Base-by-base conservation (phyloP, 164 flowering plant genomes). In the Buxus sempervirens region DNA sequence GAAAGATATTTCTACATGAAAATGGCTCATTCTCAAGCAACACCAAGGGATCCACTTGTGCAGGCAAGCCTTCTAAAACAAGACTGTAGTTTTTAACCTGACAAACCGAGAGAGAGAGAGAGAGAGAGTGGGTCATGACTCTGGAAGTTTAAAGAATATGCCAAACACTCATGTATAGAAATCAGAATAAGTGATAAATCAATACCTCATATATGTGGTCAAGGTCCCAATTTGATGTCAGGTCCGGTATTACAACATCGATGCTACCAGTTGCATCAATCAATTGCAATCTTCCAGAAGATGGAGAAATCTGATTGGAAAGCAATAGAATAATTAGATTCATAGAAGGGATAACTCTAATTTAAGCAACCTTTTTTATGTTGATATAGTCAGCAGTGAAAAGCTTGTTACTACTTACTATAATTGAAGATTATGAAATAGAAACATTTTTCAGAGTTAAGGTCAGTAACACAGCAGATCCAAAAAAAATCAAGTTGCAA, bases 251-350 rank as follows among this genome's bases (percentile, higher is more conserved):
- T 13, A 90, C 75, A 71, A 80, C 85, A 75, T 95, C 96, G 75
- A 92, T 78, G 68, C 83, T 72, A n/a, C 96, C 93, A 66, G 91
- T 88, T 48, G 84, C 87, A 82, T 95, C 99, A 74, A 80, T 73
- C 79, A 89, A 78, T 78, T 92, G 94, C 77, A 92, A 76, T 72
- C 85, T 85, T 77, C 97, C 94, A 74, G 96, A 81, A 68, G 77
- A 83, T 55, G 79, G 74, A 66, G 88, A 87, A 67, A 88, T 66
- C 96, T 92, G 80, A 28, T 71, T 16, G 24, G 54, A 66, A 22
- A 67, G 51, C 14, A 13, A 22, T 58, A 53, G 24, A 22, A 54
- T 36, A 55, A 53, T 70, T 14, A 63, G 26, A 42, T 54, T 5
- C 55, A 8, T 38, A 23, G 60, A 55, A 66, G 24, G 22, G 1